Evolutionary conservation across 1,139 yeast genomes (phyloP), one percentile per base, ranked within the genome.

Genomic region (Suhomyces atakaporum): DNA sequence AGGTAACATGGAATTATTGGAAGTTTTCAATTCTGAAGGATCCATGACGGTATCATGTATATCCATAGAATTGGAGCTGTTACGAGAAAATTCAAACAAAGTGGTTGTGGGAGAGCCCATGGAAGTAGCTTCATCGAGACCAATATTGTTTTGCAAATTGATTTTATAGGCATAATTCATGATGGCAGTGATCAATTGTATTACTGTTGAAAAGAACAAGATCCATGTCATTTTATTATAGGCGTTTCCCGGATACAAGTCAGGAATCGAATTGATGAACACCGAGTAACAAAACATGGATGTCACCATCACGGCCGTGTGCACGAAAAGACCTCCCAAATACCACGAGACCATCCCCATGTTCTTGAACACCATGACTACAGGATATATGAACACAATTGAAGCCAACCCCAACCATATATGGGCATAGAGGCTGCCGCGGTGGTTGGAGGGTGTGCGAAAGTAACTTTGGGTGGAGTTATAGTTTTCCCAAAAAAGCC

Each of bases 401-500:
- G 84, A 62, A 0, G 69, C 8, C 3, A 69, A 35, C 16, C 80
- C 62, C 13, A 78, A 55, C 2, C 56, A 51, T 7, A 81, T 64
- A 52, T 90, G 97, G 31, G 71, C 52, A 49, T 70, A 66, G 31
- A 90, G 63, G 2, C 81, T 73, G n/a, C 68, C 44, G 42, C 76
- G 73, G 46, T 74, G 74, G 4, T 69, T 59, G 1, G 73, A 54
- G 1, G 73, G 75, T n/a, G 78, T 62, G 9, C 75, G 79, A 60
- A 87, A 77, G 58, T 75, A 89, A 10, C 88, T 84, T 7, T 21
- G 14, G 5, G 94, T 83, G n/a, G 95, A 79, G 52, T 85, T 79
- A 61, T 88, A 90, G 25, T 62, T 59, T 38, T 81, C 82, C 97
- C 97, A 90, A 59, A 73, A 89, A 16, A 73, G 58, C 38, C 79